These are phyloP conservation scores for Monilinia fructicola DNA, from an alignment of 2,329 filamentous ascomycete genomes.

Conservation along the genomic window DNA sequence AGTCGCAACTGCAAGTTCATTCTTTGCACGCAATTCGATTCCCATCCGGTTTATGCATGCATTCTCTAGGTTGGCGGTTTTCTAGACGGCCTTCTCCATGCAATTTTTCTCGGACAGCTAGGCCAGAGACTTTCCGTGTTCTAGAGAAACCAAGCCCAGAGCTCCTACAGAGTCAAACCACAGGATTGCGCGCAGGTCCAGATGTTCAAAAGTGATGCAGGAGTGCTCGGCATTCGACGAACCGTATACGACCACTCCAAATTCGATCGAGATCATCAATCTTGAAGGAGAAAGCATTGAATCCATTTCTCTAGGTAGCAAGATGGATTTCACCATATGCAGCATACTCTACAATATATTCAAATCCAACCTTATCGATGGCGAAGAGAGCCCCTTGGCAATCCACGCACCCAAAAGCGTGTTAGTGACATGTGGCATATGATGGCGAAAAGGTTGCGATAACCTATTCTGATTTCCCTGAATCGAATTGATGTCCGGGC, in stretches of 20 bases:
- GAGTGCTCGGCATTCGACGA: background rate
- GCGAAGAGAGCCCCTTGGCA: background rate
- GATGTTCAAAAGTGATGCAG: background rate
- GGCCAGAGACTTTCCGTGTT: background rate
- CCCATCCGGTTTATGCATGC: background rate
- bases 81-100: background rate
- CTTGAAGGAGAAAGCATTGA: background rate
- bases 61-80: conserved; percentile 6
- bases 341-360: background rate
- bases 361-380: background rate
- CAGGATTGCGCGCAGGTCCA: background rate
- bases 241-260: background rate
- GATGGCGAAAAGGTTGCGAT: no score
- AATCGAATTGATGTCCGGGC: background rate
- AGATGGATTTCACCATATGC: background rate
- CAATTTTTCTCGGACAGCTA: background rate
- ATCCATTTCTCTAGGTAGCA: background rate
- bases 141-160: background rate
- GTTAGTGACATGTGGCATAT: background rate
- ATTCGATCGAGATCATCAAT: background rate
- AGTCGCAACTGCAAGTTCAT: conserved; percentile 7
- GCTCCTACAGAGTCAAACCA: conserved; percentile 2
- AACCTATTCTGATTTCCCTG: background rate
- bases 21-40: background rate
- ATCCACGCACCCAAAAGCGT: background rate